Percentiles rank a stretch among this genome's conserved stretches.
Evolutionary conservation across 805 yeast genomes (phyloP).

Genomic region (Candida ponderosae): DNA sequence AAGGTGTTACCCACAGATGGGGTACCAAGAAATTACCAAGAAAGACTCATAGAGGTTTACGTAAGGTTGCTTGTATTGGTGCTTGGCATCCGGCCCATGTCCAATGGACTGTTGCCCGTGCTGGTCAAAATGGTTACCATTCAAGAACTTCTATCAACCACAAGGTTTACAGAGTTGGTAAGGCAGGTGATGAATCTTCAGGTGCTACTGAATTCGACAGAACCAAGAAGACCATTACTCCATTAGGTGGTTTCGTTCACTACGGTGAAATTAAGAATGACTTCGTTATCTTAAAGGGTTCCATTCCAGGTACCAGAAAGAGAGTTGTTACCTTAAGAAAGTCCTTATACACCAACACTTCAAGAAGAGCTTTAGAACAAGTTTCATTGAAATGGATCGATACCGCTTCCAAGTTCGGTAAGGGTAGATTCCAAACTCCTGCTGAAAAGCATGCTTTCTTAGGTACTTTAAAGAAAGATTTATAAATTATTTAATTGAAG

Average conservation of each 20-base stretch:
- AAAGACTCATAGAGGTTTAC: conserved; percentile 99
- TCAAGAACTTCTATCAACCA: conserved; percentile 99
- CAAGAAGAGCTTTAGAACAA: conserved; percentile 95
- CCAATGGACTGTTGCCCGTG: conserved; percentile 99
- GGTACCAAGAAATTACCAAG: conserved; percentile 99
- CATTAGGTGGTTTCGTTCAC: conserved; percentile 99
- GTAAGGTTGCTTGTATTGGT: conserved; percentile 99
- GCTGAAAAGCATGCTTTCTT: conserved; percentile 99
- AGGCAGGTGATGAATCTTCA: conserved; percentile 87
- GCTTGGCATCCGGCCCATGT: conserved; percentile 99
- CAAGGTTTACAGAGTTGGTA: conserved; percentile 99
- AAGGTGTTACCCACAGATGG: conserved; percentile 99
- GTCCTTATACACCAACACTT: conserved; percentile 95
- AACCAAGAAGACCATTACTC: conserved; percentile 99
- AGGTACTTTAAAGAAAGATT: conserved; percentile 99
- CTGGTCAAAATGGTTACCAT: conserved; percentile 99
- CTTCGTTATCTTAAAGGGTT: conserved; percentile 96
- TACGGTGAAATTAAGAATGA: conserved; percentile 98
- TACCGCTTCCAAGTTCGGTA: conserved; percentile 99
- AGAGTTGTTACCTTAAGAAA: conserved; percentile 98
- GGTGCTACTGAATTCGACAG: conserved; percentile 98
- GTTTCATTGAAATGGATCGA: conserved; percentile 99
- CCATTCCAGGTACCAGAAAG: conserved; percentile 99
- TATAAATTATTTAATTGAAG: conserved; percentile 36
- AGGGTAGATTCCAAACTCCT: conserved; percentile 99